Conservation (phyloP, 768 basidiomycete species). For the Harrya chromipes region DNA sequence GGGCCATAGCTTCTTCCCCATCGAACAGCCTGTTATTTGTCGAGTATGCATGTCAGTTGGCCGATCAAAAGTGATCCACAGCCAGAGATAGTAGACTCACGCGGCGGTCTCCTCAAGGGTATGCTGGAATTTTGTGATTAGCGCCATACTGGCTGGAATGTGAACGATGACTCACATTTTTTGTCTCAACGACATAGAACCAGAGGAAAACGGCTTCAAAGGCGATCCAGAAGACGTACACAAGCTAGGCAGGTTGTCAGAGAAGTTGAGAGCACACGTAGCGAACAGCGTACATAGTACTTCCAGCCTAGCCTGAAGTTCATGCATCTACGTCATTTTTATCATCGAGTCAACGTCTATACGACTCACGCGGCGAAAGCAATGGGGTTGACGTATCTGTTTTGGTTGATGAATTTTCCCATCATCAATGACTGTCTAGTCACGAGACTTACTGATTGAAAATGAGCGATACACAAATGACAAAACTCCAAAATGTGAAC, state of each 20-base stretch:
- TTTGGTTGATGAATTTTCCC: slow-evolving; percentile 22
- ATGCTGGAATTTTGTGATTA: slow-evolving; percentile 16
- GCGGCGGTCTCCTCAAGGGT: slow-evolving; percentile 11
- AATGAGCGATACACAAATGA: slow-evolving; percentile 36
- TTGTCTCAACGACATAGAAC: slow-evolving; percentile 36
- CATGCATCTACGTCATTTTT: too few relatives aligned
- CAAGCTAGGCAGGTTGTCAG: slow-evolving; percentile 19
- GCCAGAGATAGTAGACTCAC: too few relatives aligned
- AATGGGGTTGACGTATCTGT: slow-evolving; percentile 33
- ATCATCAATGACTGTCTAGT: not conserved
- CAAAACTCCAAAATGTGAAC: slow-evolving; percentile 36
- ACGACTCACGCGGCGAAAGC: slow-evolving; percentile 22
- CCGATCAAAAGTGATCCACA: too few relatives aligned
- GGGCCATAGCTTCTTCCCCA: too few relatives aligned
- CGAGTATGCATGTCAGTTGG: too few relatives aligned
- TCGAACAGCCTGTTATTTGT: too few relatives aligned
- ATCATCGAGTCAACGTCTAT: too few relatives aligned
- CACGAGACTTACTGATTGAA: slow-evolving; percentile 37
- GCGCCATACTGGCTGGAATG: not conserved
- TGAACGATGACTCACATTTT: slow-evolving; percentile 17
- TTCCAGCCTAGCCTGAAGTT: too few relatives aligned
- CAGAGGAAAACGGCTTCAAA: slow-evolving; percentile 38
- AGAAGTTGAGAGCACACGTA: not conserved
- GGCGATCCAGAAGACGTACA: slow-evolving; percentile 37
- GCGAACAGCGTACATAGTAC: slow-evolving; percentile 31